Evolutionary conservation across 176 grass and related monocot species (phyloP).

Genomic region (Oryza rufipogon): DNA sequence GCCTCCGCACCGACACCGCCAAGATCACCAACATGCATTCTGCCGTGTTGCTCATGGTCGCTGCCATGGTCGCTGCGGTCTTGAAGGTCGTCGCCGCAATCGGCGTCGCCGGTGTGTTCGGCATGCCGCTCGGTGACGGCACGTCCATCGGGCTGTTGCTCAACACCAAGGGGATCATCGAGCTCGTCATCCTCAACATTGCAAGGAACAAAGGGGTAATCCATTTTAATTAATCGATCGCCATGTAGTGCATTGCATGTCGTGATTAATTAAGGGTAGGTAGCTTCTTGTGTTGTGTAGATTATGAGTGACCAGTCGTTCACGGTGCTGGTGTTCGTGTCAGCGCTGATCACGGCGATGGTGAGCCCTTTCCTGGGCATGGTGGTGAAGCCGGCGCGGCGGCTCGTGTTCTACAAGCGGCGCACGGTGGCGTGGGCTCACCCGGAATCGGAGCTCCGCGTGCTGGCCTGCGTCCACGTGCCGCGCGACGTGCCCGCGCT

Average conservation of each 20-base stretch:
- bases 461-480: conserved; percentile 62
- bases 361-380: conserved; percentile 54
- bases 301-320: conserved; percentile 72
- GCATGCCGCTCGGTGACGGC: conserved; percentile 48
- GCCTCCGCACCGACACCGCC: no score
- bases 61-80: conserved; percentile 5
- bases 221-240: no score
- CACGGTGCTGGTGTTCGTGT: conserved; percentile 76
- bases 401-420: conserved; percentile 70
- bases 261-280: no score
- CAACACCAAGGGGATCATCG: conserved; percentile 71
- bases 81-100: conserved; percentile 52
- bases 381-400: conserved; percentile 61
- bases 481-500: conserved; percentile 57
- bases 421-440: conserved; percentile 65
- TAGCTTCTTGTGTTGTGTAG: not conserved
- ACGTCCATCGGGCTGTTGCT: conserved; percentile 67
- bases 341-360: conserved; percentile 52
- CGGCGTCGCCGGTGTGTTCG: conserved; percentile 39
- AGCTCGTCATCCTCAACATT: conserved; percentile 62
- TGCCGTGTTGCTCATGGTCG: conserved; percentile 15
- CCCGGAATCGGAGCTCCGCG: conserved; percentile 54
- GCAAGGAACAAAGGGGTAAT: no score
- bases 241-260: no score
- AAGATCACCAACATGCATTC: no score